These are phyloP conservation scores for Tuber borchii DNA, from an alignment of 495 filamentous ascomycete genomes.

Conservation along the genomic window DNA sequence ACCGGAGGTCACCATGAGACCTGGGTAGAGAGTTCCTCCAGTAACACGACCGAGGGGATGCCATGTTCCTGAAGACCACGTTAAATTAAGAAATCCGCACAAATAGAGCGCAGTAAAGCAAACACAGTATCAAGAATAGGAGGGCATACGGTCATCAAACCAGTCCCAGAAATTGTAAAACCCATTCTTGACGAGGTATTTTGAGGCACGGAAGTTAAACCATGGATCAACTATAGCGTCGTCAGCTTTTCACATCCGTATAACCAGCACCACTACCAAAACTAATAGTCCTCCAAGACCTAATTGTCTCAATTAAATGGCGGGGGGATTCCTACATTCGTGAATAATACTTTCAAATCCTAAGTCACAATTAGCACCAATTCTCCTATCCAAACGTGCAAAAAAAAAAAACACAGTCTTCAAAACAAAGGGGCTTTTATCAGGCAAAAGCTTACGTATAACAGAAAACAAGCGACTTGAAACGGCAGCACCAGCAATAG, in stretches of 20 bases:
- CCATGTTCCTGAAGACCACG: slow-evolving; percentile 69
- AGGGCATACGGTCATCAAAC: slow-evolving; percentile 88
- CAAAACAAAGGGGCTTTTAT: slow-evolving; percentile 11
- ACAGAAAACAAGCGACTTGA: slow-evolving; percentile 96
- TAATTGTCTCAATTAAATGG: slow-evolving; percentile 9
- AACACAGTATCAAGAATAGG: neutral
- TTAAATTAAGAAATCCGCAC: slow-evolving; percentile 34
- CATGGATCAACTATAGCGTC: slow-evolving; percentile 81
- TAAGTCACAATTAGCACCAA: slow-evolving; percentile 41
- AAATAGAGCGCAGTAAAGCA: neutral
- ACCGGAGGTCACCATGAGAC: slow-evolving; percentile 98
- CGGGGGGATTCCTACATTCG: slow-evolving; percentile 66
- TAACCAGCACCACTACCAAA: slow-evolving; percentile 42
- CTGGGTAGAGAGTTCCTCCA: slow-evolving; percentile 95
- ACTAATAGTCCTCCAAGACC: slow-evolving; percentile 10
- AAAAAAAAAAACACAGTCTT: slow-evolving; percentile 8
- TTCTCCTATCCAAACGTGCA: slow-evolving; percentile 5
- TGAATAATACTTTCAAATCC: slow-evolving; percentile 99
- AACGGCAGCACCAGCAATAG: slow-evolving; percentile 87
- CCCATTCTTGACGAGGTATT: slow-evolving; percentile 91
- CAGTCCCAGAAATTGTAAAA: slow-evolving; percentile 99
- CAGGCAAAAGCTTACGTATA: slow-evolving; percentile 64
- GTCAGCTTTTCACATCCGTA: slow-evolving; percentile 29
- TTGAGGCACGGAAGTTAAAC: slow-evolving; percentile 99
- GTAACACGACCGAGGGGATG: slow-evolving; percentile 98